These are phyloP conservation scores for Spizellomyces sp. DNA, from an alignment of 192 early-diverging fungal species.

Conservation along the genomic window DNA sequence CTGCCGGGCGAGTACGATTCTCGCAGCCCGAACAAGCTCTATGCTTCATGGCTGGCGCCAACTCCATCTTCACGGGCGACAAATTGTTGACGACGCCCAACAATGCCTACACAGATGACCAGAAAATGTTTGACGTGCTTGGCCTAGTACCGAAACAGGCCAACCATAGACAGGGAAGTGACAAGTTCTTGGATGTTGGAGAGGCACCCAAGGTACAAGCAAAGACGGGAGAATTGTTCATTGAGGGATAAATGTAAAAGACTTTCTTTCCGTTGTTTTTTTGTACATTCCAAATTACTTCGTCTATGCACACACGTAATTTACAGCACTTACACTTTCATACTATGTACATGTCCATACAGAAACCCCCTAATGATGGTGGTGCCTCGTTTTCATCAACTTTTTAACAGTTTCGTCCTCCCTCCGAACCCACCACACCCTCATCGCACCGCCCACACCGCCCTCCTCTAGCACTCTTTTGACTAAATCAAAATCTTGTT, in stretches of 20 bases:
- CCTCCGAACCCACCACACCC: constrained; percentile 18
- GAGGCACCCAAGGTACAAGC: background rate
- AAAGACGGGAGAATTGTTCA: background rate
- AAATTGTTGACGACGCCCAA: constrained; percentile 80
- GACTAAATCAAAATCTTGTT: constrained; percentile 12
- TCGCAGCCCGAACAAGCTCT: constrained; percentile 63
- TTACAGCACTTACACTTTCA: too few relatives aligned
- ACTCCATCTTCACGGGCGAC: constrained; percentile 84
- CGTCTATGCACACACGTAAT: too few relatives aligned
- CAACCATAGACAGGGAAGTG: constrained; percentile 16
- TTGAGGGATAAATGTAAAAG: background rate
- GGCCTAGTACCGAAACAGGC: constrained; percentile 33
- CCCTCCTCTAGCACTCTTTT: constrained; percentile 9
- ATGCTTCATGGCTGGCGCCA: constrained; percentile 83
- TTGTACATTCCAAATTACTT: too few relatives aligned
- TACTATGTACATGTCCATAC: too few relatives aligned
- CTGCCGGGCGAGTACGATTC: constrained; percentile 76
- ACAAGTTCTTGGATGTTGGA: background rate
- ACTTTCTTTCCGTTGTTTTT: background rate
- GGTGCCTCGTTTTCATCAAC: constrained; percentile 20
- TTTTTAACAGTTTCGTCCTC: constrained; percentile 13
- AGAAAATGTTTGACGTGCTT: constrained; percentile 73
- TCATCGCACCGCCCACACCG: background rate
- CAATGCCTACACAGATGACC: constrained; percentile 70
- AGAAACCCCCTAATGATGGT: constrained; percentile 3